Evolutionary conservation across 2,329 filamentous ascomycete genomes (phyloP), one percentile per base, ranked within the genome.

Genomic region (Pseudopyricularia javanii): DNA sequence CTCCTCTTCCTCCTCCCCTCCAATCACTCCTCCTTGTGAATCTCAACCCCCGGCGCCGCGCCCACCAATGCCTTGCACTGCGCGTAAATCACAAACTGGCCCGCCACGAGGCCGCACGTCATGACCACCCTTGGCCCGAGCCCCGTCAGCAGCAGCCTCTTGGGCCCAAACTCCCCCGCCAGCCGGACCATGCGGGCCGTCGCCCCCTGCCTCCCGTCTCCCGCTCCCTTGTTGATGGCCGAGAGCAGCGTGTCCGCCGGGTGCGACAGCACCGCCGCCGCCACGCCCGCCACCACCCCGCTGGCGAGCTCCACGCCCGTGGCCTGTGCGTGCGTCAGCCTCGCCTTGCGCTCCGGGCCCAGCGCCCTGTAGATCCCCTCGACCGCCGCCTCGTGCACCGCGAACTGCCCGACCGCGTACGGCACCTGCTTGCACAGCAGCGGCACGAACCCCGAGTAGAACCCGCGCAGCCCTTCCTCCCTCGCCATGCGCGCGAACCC

Each of bases 181-280:
- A 91, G 90, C 82, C 90, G 89, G 74, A 89, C 76, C 62, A 91
- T 71, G 69, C 86, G 83, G 70, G 72, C 75, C 65, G 79, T 80
- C 63, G 85, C 90, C 65, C 86, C 79, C 76, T 91, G 86, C 72
- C 86, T 86, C 59, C 86, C 86, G 57, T 79, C 73, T 71, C 85
- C 86, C 74, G 85, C 83, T 70, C 84, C 86, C 83, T 90, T 91
- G 83, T 91, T 91, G 78, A 91, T 90, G 80, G 89, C 90, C 73
- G 76, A 82, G 62, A 91, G 81, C 86, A 91, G 90, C 65, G 86
- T 91, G 69, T 91, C 86, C 66, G 86, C 86, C 61, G 86, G 86
- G 74, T 91, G 86, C 57, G 86, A 91, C 66, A 91, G 78, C 64
- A 89, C 66, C 66, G 86, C 86, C 61, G 86, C 86, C 62, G 86